Percentiles rank a stretch among this genome's conserved stretches.
phyloP scores from a whole-genome alignment of 164 flowering plant species.

The Annona cherimola region DNA sequence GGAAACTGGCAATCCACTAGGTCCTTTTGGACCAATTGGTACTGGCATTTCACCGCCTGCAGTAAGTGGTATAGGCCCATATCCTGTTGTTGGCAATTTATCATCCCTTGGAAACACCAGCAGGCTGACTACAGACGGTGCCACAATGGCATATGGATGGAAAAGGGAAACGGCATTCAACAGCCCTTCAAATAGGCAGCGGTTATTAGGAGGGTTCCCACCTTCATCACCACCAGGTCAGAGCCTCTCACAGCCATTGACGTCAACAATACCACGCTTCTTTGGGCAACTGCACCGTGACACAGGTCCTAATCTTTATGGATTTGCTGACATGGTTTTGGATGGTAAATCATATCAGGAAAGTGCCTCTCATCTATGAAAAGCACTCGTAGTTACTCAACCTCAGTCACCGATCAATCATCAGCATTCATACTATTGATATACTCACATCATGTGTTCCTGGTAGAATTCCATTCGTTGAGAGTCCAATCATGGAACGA shows the following conservation, averaged over 20 bases:
- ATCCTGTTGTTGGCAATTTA: slow-evolving; percentile 19
- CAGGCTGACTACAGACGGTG: background rate
- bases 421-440: background rate
- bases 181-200: slow-evolving; percentile 6
- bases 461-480: too few relatives aligned
- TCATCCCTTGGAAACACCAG: slow-evolving; percentile 6
- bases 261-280: slow-evolving; percentile 12
- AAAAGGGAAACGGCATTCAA: slow-evolving; percentile 16
- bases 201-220: background rate
- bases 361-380: slow-evolving; percentile 6
- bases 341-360: slow-evolving; percentile 15
- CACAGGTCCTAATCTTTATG: slow-evolving; percentile 30
- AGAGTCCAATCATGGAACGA: too few relatives aligned
- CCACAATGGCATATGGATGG: slow-evolving; percentile 18
- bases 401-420: background rate
- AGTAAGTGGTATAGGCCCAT: slow-evolving; percentile 1
- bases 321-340: slow-evolving; percentile 38
- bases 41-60: background rate
- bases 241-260: slow-evolving; percentile 13
- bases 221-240: slow-evolving; percentile 13
- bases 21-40: background rate
- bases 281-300: background rate
- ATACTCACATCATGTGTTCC: too few relatives aligned
- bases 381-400: background rate
- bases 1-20: background rate